Percentiles rank a stretch among this genome's conserved stretches.
These are phyloP conservation scores for Anastatica hierochuntica DNA, from an alignment of 345 rosid genomes.

Conservation along the genomic window DNA sequence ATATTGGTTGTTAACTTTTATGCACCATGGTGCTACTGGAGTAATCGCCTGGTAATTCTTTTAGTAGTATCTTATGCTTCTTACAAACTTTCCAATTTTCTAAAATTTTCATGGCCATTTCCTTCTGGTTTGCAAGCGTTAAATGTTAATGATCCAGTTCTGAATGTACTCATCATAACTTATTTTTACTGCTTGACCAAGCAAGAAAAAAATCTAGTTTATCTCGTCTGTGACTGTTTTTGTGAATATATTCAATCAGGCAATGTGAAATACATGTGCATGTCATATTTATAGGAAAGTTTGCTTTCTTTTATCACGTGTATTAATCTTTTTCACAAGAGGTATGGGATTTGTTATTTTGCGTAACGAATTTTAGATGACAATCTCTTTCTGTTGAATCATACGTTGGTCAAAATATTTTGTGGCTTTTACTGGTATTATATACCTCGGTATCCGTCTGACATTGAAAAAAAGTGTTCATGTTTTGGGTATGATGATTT, in stretches of 20 bases:
- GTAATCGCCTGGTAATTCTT: constrained; percentile 74
- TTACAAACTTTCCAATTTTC: constrained; percentile 35
- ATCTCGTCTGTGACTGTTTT: neutral
- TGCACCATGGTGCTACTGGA: constrained; percentile 97
- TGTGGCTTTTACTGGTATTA: neutral
- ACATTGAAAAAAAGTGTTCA: neutral
- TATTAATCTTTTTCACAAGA: neutral
- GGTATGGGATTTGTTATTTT: neutral
- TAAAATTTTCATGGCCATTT: constrained; percentile 17
- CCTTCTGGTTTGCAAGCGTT: neutral
- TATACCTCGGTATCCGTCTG: neutral
- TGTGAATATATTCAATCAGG: neutral
- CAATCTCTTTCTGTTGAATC: neutral
- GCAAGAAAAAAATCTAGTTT: neutral
- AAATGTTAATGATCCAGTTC: neutral
- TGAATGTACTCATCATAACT: neutral
- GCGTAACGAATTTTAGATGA: neutral
- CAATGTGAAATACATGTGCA: neutral
- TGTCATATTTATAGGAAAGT: no score
- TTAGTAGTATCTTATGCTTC: constrained; percentile 13
- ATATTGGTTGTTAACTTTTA: constrained; percentile 79
- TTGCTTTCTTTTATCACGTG: neutral
- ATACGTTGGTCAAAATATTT: neutral
- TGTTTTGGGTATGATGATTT: constrained; percentile 11
- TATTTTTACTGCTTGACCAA: constrained; percentile 2